These are phyloP conservation scores for Metschnikowia noctiluminum DNA, from an alignment of 805 yeast species.

Conservation along the genomic window DNA sequence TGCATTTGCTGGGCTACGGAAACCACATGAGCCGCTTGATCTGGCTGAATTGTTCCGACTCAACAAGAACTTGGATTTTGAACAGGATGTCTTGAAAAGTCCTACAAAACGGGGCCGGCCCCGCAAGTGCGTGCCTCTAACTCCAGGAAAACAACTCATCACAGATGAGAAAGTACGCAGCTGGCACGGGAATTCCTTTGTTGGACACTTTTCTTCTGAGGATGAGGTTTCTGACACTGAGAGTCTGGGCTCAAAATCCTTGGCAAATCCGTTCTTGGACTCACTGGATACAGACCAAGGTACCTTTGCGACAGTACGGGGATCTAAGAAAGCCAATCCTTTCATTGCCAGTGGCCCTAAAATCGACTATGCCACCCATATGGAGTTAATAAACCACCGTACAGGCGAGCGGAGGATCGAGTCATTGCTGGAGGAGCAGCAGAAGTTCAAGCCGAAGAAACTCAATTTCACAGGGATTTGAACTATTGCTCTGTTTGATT, in stretches of 20 bases:
- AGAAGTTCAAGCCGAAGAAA: conserved; percentile 36
- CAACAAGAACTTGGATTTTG: conserved; percentile 26
- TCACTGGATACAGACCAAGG: neutral
- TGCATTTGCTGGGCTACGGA: conserved; percentile 6
- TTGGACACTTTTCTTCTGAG: conserved; percentile 29
- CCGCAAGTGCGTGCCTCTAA: conserved; percentile 11
- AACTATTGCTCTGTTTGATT: no score
- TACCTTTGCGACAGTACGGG: neutral
- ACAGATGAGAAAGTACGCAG: conserved; percentile 30
- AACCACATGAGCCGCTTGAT: conserved; percentile 13
- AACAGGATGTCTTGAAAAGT: conserved; percentile 19
- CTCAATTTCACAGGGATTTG: conserved; percentile 24
- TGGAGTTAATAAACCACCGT: conserved; percentile 39
- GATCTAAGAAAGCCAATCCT: neutral
- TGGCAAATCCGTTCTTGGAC: conserved; percentile 5
- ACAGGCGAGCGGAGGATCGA: conserved; percentile 37
- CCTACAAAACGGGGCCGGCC: conserved; percentile 11
- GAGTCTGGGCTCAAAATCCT: neutral
- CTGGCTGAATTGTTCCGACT: conserved; percentile 19
- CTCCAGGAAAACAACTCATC: conserved; percentile 37
- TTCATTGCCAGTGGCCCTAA: neutral
- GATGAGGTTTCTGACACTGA: conserved; percentile 17
- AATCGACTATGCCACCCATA: conserved; percentile 33
- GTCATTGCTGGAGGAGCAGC: conserved; percentile 28
- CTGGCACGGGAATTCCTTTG: conserved; percentile 38